Base-by-base conservation (phyloP, 306 rosid genomes). In the Glycyrrhiza uralensis region DNA sequence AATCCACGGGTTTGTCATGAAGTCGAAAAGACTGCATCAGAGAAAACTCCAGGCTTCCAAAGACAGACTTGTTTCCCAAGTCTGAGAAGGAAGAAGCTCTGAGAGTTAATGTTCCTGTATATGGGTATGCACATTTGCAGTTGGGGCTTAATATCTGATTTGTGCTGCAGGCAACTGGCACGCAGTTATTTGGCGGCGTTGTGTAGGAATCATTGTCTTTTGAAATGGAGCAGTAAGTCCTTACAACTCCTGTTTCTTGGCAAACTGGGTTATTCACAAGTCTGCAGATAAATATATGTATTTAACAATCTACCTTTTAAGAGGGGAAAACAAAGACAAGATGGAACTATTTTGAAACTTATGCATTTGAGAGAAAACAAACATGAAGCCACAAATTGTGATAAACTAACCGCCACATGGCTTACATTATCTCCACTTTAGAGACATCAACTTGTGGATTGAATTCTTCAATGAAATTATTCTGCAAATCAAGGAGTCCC, bases 91-190 rank as follows among this genome's bases (percentile, higher is more conserved):
- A 42, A 38, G 85, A 87, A 49, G 90, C 85, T 87, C 87, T 78
- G 76, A 92, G 82, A 68, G 2, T 1, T 15, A 92, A 79, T 58
- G 71, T 76, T 65, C 92, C 98, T 4, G 73, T 28, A 70, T 79
- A 92, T 63, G 98, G 89, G 67, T 85, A 82, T 57, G 87, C 81
- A 66, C 98, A 92, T 72, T 4, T 72, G 78, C 98, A 92, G 11
- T 74, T 86, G 19, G 95, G 98, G 79, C 89, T 90, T n/a, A 57
- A 41, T 76, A 39, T 78, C 77, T 71, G 77, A 38, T 65, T 42
- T 3, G 30, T 4, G 65, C n/a, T 45, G 79, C 98, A 92, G 4
- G 22, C 8, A 61, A 14, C 30, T 12, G 59, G 72, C n/a, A 2
- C 22, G 67, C 95, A 92, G 76, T 77, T 75, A 29, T 70, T 73